These are phyloP conservation scores for Penicillium atrosanguineum DNA, from an alignment of 495 filamentous ascomycete genomes.

Conservation along the genomic window DNA sequence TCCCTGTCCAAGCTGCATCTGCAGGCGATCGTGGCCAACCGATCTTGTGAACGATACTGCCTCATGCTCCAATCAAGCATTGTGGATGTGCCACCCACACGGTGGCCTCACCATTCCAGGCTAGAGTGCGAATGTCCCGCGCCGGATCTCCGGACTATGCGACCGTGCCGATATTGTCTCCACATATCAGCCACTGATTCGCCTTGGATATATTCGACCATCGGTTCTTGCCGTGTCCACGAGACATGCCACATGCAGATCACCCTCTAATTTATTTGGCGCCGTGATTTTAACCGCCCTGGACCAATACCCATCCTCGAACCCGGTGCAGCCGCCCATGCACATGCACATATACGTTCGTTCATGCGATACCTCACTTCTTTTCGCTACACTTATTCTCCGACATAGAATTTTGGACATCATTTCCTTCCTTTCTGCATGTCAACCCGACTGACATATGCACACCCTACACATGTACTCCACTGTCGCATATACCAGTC, in stretches of 20 bases:
- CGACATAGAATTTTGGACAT: conserved; percentile 4
- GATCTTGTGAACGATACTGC: conserved; percentile 8
- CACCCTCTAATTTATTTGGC: background rate
- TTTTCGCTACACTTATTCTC: conserved; percentile 10
- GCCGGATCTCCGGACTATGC: conserved; percentile 5
- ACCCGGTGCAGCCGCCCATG: conserved; percentile 1
- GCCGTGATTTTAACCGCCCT: background rate
- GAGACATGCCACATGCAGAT: conserved; percentile 3
- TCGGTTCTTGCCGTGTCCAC: background rate
- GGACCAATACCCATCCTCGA: background rate
- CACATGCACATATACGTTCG: conserved; percentile 1
- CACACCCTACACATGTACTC: conserved; percentile 2
- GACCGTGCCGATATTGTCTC: conserved; percentile 17
- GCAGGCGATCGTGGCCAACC: conserved; percentile 18
- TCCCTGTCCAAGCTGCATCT: conserved; percentile 27
- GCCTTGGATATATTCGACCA: background rate
- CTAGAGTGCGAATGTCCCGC: conserved; percentile 3
- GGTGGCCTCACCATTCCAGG: conserved; percentile 12
- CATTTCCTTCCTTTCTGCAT: background rate
- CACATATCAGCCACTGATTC: conserved; percentile 2
- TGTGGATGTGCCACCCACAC: conserved; percentile 3
- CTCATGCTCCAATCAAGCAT: conserved; percentile 22
- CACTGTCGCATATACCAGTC: conserved; percentile 10
- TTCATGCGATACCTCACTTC: conserved; percentile 4
- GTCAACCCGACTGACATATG: background rate